A percentile compares a stretch with the other conserved stretches of the same genome.
Conservation (phyloP, 2,329 filamentous ascomycete species). For the Exserohilum turcica region DNA sequence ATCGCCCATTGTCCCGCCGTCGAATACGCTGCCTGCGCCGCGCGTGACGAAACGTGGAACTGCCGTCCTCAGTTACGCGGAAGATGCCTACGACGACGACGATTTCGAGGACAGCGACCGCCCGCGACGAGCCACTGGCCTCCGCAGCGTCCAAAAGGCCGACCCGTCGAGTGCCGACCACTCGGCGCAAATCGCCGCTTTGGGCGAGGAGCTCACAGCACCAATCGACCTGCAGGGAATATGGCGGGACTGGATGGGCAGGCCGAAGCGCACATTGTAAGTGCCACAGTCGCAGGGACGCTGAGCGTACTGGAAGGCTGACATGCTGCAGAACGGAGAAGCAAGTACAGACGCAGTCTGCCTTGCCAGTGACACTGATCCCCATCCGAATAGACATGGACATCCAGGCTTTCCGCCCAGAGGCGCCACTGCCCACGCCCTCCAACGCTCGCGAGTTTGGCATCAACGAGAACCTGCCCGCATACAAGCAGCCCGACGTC, state of each 20-base stretch:
- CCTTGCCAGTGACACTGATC: slow-evolving; percentile 85
- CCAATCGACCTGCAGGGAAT: slow-evolving; percentile 88
- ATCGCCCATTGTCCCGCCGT: slow-evolving; percentile 77
- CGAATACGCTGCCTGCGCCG: slow-evolving; percentile 68
- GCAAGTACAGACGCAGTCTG: slow-evolving; percentile 68
- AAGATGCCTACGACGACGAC: slow-evolving; percentile 89
- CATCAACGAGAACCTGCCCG: slow-evolving; percentile 73
- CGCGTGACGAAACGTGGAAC: slow-evolving; percentile 97
- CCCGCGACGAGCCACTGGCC: slow-evolving; percentile 72
- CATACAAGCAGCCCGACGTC: slow-evolving; percentile 78
- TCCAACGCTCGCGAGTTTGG: slow-evolving; percentile 62
- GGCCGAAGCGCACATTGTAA: slow-evolving; percentile 59
- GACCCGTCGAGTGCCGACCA: slow-evolving; percentile 66
- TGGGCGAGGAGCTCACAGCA: slow-evolving; percentile 78
- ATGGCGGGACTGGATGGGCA: slow-evolving; percentile 95
- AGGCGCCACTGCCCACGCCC: slow-evolving; percentile 67
- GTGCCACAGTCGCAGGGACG: slow-evolving; percentile 35
- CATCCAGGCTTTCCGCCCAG: slow-evolving; percentile 75
- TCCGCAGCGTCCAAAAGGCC: slow-evolving; percentile 76
- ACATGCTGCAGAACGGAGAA: slow-evolving; percentile 57
- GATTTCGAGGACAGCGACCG: slow-evolving; percentile 77
- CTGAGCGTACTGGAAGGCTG: slow-evolving; percentile 5
- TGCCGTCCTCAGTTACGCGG: slow-evolving; percentile 95
- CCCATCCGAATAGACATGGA: slow-evolving; percentile 97
- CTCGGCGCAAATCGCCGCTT: slow-evolving; percentile 71